phyloP scores from a whole-genome alignment of 2,329 filamentous ascomycete species.

The Ophiostoma angusticollis region DNA sequence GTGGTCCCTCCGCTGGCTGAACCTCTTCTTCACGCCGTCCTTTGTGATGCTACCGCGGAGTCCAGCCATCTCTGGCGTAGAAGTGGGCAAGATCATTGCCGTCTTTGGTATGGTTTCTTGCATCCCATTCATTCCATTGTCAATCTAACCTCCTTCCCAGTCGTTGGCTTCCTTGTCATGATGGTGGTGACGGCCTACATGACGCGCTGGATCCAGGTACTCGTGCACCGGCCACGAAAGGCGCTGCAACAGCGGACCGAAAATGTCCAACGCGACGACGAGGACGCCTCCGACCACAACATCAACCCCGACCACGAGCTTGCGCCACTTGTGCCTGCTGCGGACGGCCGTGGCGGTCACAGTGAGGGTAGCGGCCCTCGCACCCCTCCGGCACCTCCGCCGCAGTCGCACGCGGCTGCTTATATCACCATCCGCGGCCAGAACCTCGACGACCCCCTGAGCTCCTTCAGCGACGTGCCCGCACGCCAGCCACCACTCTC shows the following conservation, averaged over 20 bases:
- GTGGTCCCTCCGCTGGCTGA: conserved; percentile 46
- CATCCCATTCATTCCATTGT: neutral
- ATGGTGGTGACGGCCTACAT: conserved; percentile 40
- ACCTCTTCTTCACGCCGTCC: conserved; percentile 44
- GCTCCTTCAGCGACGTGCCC: conserved; percentile 14
- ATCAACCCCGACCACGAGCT: conserved; percentile 1
- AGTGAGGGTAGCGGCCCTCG: neutral
- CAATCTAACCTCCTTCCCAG: conserved; percentile 25
- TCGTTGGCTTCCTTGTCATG: conserved; percentile 41
- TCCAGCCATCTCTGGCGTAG: conserved; percentile 36
- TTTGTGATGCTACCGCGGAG: conserved; percentile 48
- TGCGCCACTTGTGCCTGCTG: conserved; percentile 10
- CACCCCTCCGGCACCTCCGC: no score
- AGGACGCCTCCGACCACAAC: conserved; percentile 11
- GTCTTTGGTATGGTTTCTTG: conserved; percentile 34
- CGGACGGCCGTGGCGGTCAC: conserved; percentile 10
- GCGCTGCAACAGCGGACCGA: conserved; percentile 38
- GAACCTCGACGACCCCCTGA: conserved; percentile 13
- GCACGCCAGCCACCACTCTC: conserved; percentile 12
- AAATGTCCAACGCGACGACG: conserved; percentile 25
- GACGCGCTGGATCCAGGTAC: conserved; percentile 38
- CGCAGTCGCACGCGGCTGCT: conserved; percentile 11
- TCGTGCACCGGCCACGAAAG: conserved; percentile 39
- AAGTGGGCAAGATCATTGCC: conserved; percentile 46
- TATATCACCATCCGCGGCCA: conserved; percentile 15